Base-by-base conservation (phyloP, 179 eudicot species). In the Sideroxylon spinosum region DNA sequence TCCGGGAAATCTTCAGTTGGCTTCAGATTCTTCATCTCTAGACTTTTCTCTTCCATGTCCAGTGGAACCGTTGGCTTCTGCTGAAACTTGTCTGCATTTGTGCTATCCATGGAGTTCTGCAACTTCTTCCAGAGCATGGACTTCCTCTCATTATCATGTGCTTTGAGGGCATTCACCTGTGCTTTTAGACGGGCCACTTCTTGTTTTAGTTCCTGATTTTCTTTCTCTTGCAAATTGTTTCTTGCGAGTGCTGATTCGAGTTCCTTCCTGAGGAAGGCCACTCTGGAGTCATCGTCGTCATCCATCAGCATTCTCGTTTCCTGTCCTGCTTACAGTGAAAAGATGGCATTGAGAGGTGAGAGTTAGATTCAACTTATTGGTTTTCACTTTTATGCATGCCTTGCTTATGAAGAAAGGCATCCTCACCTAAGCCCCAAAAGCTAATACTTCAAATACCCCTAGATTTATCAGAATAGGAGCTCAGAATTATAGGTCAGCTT, bases 61-160 rank as follows among this genome's bases (percentile, higher is more conserved):
- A 64, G 26, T 52, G 12, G 71, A 59, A 53, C 52, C 17, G 66
- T 60, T 28, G 83, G 78, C 62, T 83, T 83, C 71, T 76, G 78
- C n/a, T 66, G 56, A 46, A 68, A 55, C 26, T 26, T 77, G 0
- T 73, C 78, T 48, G 79, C 0, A 32, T 78, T 75, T 64, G 16
- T 80, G 73, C 62, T 32, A 53, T 83, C 86, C 59, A 73, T 56
- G 0, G 94, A 85, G 77, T 78, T 78, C 60, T 91, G 91, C 60
- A 90, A 78, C 83, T 90, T 92, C 88, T 92, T 92, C 94, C 97
- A 90, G 0, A 90, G 57, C 68, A 80, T 70, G 10, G 86, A 78
- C 78, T 88, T 91, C 69, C 92, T 81, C 82, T 92, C 97, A 16
- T 67, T 70, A 70, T 90, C 94, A 57, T 90, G 94, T 48, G 94